Evolutionary conservation across 768 basidiomycete species (phyloP), one percentile per base, ranked within the genome.

Genomic region (Phylloporus sp.): DNA sequence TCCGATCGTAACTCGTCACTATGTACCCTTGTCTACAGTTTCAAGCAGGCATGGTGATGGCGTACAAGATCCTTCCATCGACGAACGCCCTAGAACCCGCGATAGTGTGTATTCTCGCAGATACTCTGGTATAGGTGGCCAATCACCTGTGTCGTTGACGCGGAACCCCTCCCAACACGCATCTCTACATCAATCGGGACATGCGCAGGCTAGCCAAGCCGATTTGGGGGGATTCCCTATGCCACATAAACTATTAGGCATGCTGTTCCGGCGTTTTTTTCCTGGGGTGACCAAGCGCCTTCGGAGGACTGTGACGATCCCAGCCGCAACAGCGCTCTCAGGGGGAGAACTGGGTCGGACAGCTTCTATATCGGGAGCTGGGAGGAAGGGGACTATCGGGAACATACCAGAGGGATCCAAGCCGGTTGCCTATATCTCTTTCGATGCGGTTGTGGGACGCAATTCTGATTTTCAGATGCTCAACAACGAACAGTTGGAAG

Each of bases 401-500:
- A 71, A 66, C 13, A 44, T 58, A 15, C 53, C 59, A 9, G 62
- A 65, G 31, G 77, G 78, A n/a, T 71, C 70, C 39, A 76, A 69
- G 53, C 62, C 68, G 1, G 91, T 86, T 3, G 71, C 86, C 0
- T 97, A 97, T 63, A 84, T 97, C 48, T 77, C 82, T 2, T 97
- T 96, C 60, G 80, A 90, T 36, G 87, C 90, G 0, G 62, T 78
- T 3, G 89, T 93, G n/a, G 88, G 90, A 0, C 76, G 82, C 27
- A 95, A 94, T 61, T 90, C 86, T 4, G 69, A 70, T 3, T 90
- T 90, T 54, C 75, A 77, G 29, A 70, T 65, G 53, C 67, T 95
- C 43, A 88, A 83, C 0, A 74, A 78, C 17, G 90, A 92, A 38
- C 87, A 97, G 59, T 70, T 89, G 55, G 92, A 95, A 54, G 91